Conservation (phyloP, 352 stramenopile species). For the Plasmopara halstedii region DNA sequence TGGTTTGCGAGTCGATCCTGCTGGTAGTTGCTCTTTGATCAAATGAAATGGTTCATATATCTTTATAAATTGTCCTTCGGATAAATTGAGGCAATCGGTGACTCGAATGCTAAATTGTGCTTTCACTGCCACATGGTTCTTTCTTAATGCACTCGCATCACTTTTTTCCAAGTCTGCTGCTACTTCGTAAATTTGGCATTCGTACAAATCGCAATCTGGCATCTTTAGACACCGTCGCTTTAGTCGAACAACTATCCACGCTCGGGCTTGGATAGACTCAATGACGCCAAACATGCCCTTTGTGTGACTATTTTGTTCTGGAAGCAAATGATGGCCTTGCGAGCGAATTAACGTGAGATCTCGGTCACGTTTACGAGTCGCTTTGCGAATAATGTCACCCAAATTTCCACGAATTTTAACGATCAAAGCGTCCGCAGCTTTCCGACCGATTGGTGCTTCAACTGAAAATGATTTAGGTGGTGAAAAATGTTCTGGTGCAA, state of each 20-base stretch:
- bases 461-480: conserved; percentile 26
- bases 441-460: conserved; percentile 2
- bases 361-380: conserved; percentile 39
- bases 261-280: conserved; percentile 37
- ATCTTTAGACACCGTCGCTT: conserved; percentile 1
- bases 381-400: conserved; percentile 49
- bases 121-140: conserved; percentile 13
- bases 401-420: conserved; percentile 49
- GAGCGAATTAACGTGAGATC: conserved; percentile 58
- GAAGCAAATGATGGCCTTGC: conserved; percentile 41
- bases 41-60: conserved; percentile 62
- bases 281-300: conserved; percentile 8
- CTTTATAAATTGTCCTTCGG: conserved; percentile 22
- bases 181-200: conserved; percentile 26
- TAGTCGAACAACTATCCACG: conserved; percentile 29
- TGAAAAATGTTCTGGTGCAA: conserved; percentile 49
- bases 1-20: conserved; percentile 12
- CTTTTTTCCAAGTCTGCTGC: conserved; percentile 10
- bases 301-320: conserved; percentile 14
- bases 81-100: conserved; percentile 24
- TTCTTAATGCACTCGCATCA: conserved; percentile 6
- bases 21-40: conserved; percentile 17
- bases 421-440: conserved; percentile 16
- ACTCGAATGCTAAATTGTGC: conserved; percentile 28
- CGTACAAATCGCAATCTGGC: conserved; percentile 24